phyloP scores from a whole-genome alignment of 192 early-diverging fungal species.

The Helicostylum pulchrum region DNA sequence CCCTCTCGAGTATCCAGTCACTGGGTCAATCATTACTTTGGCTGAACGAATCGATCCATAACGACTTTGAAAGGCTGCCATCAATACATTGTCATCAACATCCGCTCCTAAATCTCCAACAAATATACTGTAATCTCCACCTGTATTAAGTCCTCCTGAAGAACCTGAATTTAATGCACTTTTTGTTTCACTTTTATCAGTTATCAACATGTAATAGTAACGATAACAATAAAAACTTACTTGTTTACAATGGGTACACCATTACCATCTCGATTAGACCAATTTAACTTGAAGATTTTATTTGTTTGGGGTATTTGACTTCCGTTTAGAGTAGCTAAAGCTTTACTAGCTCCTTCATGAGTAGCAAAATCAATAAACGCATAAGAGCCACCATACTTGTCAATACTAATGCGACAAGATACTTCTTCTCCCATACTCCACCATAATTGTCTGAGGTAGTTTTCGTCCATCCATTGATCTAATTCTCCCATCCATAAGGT shows the following conservation, averaged over 20 bases:
- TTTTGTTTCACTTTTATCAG: too few relatives aligned
- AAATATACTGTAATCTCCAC: conserved; percentile 19
- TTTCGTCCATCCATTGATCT: conserved; percentile 20
- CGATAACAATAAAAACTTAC: not conserved
- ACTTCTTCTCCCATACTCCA: conserved; percentile 21
- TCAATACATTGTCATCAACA: conserved; percentile 11
- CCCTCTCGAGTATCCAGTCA: conserved; percentile 76
- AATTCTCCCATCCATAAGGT: conserved; percentile 16
- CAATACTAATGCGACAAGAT: conserved; percentile 13
- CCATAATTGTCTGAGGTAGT: conserved; percentile 13
- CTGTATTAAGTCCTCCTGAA: not conserved
- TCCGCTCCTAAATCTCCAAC: conserved; percentile 10
- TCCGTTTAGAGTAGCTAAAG: conserved; percentile 1
- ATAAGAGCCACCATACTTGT: conserved; percentile 18
- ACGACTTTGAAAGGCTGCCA: conserved; percentile 18
- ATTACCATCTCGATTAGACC: conserved; percentile 16
- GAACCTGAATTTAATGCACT: too few relatives aligned
- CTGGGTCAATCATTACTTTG: conserved; percentile 88
- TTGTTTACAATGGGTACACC: conserved; percentile 4
- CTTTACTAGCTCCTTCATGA: conserved; percentile 7
- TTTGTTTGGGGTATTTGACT: conserved; percentile 12
- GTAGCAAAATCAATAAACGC: conserved; percentile 17
- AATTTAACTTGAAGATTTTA: conserved; percentile 16
- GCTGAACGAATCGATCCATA: conserved; percentile 42
- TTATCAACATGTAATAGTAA: not conserved